Conservation (phyloP, 495 filamentous ascomycete genomes). For the Margaritispora aquatica region DNA sequence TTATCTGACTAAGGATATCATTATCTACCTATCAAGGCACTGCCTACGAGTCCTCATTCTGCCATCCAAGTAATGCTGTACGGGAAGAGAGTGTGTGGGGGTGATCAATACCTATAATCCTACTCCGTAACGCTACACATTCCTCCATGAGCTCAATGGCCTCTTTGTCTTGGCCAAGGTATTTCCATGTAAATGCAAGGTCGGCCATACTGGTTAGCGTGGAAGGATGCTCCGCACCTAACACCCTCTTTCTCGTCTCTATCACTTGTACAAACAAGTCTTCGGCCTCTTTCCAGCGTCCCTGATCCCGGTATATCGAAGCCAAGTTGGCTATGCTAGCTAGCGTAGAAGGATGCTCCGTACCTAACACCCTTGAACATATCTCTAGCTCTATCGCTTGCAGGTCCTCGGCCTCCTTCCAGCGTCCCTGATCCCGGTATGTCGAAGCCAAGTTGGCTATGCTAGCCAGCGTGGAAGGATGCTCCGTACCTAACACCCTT, state of each 20-base stretch:
- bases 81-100: slow-evolving; percentile 3
- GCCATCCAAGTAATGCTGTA: slow-evolving; percentile 12
- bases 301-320: slow-evolving; percentile 27
- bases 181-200: slow-evolving; percentile 21
- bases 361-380: neutral
- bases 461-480: slow-evolving; percentile 19
- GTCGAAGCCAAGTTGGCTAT: neutral
- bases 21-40: neutral
- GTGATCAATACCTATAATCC: neutral
- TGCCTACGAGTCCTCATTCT: slow-evolving; percentile 2
- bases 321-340: slow-evolving; percentile 29
- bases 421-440: neutral
- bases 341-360: neutral
- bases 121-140: slow-evolving; percentile 11
- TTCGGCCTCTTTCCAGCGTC: slow-evolving; percentile 31
- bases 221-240: slow-evolving; percentile 32
- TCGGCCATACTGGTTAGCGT: slow-evolving; percentile 28
- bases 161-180: slow-evolving; percentile 25
- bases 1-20: neutral
- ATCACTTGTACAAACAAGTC: slow-evolving; percentile 25
- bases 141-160: slow-evolving; percentile 25
- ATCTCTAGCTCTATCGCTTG: slow-evolving; percentile 14
- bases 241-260: slow-evolving; percentile 22
- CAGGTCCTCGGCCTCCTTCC: slow-evolving; percentile 28
- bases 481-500: slow-evolving; percentile 21